These are phyloP conservation scores for Flaveria trinervia DNA, from an alignment of 129 eudicot genomes.

Conservation along the genomic window DNA sequence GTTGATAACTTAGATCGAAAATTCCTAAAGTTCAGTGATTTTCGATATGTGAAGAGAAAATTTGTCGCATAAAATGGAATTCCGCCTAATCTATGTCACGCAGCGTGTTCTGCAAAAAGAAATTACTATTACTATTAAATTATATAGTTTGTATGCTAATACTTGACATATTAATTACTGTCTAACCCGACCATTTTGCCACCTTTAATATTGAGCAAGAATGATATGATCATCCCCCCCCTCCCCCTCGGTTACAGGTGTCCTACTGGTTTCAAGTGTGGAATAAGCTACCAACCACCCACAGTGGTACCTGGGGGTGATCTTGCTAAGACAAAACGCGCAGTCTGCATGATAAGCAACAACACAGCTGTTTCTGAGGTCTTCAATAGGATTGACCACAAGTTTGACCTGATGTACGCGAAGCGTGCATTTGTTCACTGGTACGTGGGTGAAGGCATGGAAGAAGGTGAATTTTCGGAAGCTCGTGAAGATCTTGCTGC, in stretches of 20 bases:
- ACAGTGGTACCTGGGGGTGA: constrained; percentile 93
- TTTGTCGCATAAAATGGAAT: background rate
- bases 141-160: too few relatives aligned
- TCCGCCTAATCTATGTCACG: background rate
- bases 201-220: constrained; percentile 4
- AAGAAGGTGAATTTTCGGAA: constrained; percentile 93
- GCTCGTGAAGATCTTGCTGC: constrained; percentile 96
- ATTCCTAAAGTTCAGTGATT: background rate
- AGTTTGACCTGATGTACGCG: constrained; percentile 73
- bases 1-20: constrained; percentile 1
- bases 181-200: background rate
- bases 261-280: constrained; percentile 90
- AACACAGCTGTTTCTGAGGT: constrained; percentile 85
- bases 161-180: too few relatives aligned
- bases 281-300: constrained; percentile 73
- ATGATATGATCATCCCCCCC: background rate
- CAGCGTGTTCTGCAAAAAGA: background rate
- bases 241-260: constrained; percentile 43
- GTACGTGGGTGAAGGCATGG: constrained; percentile 96
- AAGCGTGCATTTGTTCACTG: constrained; percentile 87
- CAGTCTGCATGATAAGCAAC: constrained; percentile 92
- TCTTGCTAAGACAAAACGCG: constrained; percentile 71
- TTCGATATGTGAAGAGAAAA: background rate
- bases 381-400: constrained; percentile 64
- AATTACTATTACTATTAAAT: background rate